Conservation (phyloP, 441 rosid genomes). For the Daphne laureola region DNA sequence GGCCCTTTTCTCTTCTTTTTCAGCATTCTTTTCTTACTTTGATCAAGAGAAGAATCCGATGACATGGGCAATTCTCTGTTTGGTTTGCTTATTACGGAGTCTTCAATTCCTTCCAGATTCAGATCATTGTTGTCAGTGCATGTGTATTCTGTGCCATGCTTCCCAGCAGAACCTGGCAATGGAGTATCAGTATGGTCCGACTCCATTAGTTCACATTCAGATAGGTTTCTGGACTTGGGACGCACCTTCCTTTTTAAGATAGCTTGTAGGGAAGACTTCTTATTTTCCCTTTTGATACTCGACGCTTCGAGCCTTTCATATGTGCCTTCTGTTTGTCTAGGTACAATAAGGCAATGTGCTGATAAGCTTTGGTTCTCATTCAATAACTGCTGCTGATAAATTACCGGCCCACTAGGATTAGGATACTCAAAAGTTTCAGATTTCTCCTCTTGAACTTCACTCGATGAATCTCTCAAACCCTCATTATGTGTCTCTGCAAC, state of each 20-base stretch:
- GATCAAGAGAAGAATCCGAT: constrained; percentile 18
- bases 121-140: constrained; percentile 19
- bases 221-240: constrained; percentile 66
- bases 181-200: constrained; percentile 26
- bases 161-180: constrained; percentile 15
- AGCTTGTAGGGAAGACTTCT: constrained; percentile 15
- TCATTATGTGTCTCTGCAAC: constrained; percentile 13
- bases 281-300: constrained; percentile 24
- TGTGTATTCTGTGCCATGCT: constrained; percentile 23
- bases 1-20: constrained; percentile 29
- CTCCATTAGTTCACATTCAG: constrained; percentile 44
- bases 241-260: constrained; percentile 39
- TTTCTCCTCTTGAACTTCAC: constrained; percentile 18
- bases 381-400: constrained; percentile 11
- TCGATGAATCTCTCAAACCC: constrained; percentile 16
- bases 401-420: constrained; percentile 14
- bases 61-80: constrained; percentile 19
- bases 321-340: constrained; percentile 30
- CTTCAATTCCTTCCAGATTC: constrained; percentile 28
- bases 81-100: constrained; percentile 17
- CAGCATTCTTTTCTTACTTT: constrained; percentile 23
- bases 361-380: constrained; percentile 11
- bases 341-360: constrained; percentile 19
- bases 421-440: constrained; percentile 16
- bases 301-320: constrained; percentile 31